A percentile compares a stretch with the other conserved stretches of the same genome.
phyloP scores from a whole-genome alignment of 73 alveolate species.

The Tetrahymena thermophila region DNA sequence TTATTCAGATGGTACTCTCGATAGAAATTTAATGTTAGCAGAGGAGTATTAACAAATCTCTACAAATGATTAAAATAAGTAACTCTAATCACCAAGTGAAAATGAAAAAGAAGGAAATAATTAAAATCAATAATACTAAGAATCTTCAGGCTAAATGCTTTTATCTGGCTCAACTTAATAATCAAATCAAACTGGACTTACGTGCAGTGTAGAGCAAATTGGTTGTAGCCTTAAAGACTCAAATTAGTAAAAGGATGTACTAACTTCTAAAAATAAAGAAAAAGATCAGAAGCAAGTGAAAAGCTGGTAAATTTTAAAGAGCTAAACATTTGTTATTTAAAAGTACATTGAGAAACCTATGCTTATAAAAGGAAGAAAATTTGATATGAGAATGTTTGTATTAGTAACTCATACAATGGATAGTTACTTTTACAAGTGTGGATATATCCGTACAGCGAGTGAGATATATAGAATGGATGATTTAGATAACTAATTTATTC shows the following conservation, averaged over 20 bases:
- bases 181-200: background rate
- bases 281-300: background rate
- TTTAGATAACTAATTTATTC: constrained; percentile 61
- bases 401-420: constrained; percentile 57
- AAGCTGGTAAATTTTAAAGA: background rate
- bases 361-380: constrained; percentile 65
- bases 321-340: constrained; percentile 45
- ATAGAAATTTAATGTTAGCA: background rate
- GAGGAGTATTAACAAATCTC: background rate
- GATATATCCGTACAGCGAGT: constrained; percentile 71
- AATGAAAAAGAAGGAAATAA: background rate
- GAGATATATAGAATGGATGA: constrained; percentile 40
- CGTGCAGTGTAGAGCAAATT: background rate
- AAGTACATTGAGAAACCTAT: constrained; percentile 76
- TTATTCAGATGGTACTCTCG: background rate
- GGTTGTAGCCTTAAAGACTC: background rate
- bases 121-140: background rate
- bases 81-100: background rate
- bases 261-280: background rate
- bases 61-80: background rate
- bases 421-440: constrained; percentile 65
- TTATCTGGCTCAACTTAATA: background rate
- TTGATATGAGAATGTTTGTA: constrained; percentile 82
- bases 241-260: background rate
- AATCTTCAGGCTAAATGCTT: background rate